Percentiles rank a stretch among this genome's conserved stretches.
Conservation (phyloP, 2,329 filamentous ascomycete genomes). For the Whalleya microplaca region DNA sequence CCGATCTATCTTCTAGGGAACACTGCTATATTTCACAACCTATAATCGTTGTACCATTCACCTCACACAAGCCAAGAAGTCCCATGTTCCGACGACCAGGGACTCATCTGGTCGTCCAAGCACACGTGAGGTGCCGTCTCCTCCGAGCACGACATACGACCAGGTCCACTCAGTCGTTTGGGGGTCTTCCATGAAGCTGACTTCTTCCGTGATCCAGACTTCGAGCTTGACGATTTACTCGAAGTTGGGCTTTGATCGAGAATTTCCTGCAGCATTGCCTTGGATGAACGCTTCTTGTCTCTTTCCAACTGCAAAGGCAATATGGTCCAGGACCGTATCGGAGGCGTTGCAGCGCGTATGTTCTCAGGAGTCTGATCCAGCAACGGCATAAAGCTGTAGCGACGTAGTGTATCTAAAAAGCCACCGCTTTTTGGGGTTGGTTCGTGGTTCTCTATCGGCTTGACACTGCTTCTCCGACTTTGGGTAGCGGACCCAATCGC, state of each 20-base stretch:
- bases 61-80: conserved; percentile 7
- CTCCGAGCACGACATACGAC: conserved; percentile 27
- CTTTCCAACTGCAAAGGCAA: conserved; percentile 4
- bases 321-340: conserved; percentile 2
- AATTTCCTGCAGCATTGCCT: conserved; percentile 30
- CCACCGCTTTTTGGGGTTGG: conserved; percentile 6
- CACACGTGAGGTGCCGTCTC: conserved; percentile 30
- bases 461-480: conserved; percentile 22
- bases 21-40: not conserved
- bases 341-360: conserved; percentile 11
- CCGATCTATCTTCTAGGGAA: not conserved
- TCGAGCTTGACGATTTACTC: conserved; percentile 14
- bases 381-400: conserved; percentile 35
- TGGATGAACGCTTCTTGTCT: conserved; percentile 21
- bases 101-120: conserved; percentile 25
- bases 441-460: not conserved
- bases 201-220: not conserved
- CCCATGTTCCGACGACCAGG: conserved; percentile 17
- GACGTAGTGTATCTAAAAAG: conserved; percentile 29
- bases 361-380: conserved; percentile 29
- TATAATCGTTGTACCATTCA: not conserved
- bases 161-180: not conserved
- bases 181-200: conserved; percentile 3
- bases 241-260: conserved; percentile 17
- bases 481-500: conserved; percentile 25